Evolutionary conservation across 2,329 filamentous ascomycete species (phyloP).

Genomic region (Stagonosporopsis rhizophila): DNA sequence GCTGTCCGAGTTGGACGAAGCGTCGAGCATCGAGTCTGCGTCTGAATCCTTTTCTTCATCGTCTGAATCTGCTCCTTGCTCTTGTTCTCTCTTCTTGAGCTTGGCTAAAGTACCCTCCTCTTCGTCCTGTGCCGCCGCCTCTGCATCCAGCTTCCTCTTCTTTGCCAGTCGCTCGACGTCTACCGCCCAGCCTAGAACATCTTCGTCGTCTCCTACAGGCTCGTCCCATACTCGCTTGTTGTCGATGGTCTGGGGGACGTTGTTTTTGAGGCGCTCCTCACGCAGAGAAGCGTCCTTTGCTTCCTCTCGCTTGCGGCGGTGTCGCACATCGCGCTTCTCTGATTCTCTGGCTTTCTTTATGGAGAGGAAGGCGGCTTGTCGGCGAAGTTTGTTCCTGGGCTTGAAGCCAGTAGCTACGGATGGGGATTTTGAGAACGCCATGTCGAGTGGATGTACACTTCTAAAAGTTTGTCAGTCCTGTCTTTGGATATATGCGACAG

Average conservation of each 20-base stretch:
- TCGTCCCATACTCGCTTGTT: slow-evolving; percentile 76
- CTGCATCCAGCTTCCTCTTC: slow-evolving; percentile 52
- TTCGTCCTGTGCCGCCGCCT: slow-evolving; percentile 33
- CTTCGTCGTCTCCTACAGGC: slow-evolving; percentile 51
- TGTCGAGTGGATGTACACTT: slow-evolving; percentile 31
- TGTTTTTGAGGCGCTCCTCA: slow-evolving; percentile 75
- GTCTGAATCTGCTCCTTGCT: slow-evolving; percentile 26
- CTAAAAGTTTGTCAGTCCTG: not conserved
- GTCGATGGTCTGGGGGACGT: slow-evolving; percentile 66
- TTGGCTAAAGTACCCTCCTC: slow-evolving; percentile 44
- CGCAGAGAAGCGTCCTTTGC: slow-evolving; percentile 79
- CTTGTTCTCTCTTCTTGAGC: slow-evolving; percentile 41
- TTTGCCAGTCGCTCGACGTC: slow-evolving; percentile 56
- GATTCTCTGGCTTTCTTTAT: slow-evolving; percentile 79
- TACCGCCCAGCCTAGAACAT: slow-evolving; percentile 53
- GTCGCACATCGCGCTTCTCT: slow-evolving; percentile 76
- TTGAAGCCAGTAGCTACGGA: slow-evolving; percentile 60
- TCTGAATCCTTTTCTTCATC: slow-evolving; percentile 45
- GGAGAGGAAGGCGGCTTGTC: slow-evolving; percentile 79
- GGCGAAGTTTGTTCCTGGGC: slow-evolving; percentile 77
- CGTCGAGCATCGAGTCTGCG: slow-evolving; percentile 54
- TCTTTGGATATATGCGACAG: not conserved
- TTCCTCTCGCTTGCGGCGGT: slow-evolving; percentile 83
- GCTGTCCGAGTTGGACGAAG: slow-evolving; percentile 48
- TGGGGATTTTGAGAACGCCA: slow-evolving; percentile 59